Evolutionary conservation across 2,329 filamentous ascomycete species (phyloP).

Genomic region (Rhinocladiella similis): DNA sequence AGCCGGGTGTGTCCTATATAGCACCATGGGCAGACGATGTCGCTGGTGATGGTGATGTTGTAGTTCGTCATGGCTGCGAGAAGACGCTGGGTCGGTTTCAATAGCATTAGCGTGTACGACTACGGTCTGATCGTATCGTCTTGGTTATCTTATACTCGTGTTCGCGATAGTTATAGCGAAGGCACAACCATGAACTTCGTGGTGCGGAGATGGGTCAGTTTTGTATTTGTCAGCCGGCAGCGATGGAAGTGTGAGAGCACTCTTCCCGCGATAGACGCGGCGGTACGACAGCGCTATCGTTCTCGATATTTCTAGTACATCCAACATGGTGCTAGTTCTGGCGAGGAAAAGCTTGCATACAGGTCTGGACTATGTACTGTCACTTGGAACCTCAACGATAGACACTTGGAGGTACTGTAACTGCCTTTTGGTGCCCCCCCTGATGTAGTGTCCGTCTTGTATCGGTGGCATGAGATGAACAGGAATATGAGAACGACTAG

Average conservation of each 20-base stretch:
- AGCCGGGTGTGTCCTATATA: constrained; percentile 79
- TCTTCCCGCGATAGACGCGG: background rate
- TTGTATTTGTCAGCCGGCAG: constrained; percentile 10
- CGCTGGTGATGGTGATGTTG: constrained; percentile 75
- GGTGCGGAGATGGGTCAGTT: background rate
- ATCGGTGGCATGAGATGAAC: too few relatives aligned
- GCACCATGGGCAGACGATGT: constrained; percentile 77
- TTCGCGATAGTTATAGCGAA: background rate
- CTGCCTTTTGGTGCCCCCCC: too few relatives aligned
- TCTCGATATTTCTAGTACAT: background rate
- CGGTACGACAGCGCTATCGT: background rate
- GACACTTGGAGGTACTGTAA: too few relatives aligned
- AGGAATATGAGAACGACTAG: too few relatives aligned
- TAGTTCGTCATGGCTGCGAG: constrained; percentile 65
- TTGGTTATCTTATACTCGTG: background rate
- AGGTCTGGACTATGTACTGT: too few relatives aligned
- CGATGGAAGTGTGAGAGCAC: background rate
- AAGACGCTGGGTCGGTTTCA: constrained; percentile 9
- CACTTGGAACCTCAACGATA: too few relatives aligned
- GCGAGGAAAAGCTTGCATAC: too few relatives aligned
- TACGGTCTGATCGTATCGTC: background rate
- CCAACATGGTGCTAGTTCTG: too few relatives aligned
- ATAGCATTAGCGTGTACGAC: constrained; percentile 11
- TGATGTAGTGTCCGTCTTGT: too few relatives aligned
- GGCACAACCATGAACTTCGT: background rate